These are phyloP conservation scores for Erysimum cheiranthoides DNA, from an alignment of 345 rosid genomes.

Conservation along the genomic window DNA sequence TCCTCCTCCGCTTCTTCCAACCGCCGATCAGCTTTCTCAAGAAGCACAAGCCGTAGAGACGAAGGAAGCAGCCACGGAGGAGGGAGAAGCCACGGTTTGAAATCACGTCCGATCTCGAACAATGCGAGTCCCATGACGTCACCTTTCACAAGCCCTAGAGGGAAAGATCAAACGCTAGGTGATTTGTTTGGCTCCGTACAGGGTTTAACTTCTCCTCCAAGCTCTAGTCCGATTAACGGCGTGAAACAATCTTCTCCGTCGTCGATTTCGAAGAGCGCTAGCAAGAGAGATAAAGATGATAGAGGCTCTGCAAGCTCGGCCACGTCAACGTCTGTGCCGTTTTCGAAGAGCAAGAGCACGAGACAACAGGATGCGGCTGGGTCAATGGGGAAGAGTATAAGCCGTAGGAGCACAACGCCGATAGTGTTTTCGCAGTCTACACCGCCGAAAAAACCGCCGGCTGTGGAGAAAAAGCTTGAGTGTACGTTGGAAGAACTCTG, in stretches of 20 bases:
- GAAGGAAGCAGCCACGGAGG: slow-evolving; percentile 42
- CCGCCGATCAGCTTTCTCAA: slow-evolving; percentile 30
- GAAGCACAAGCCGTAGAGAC: slow-evolving; percentile 46
- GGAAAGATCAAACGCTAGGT: slow-evolving; percentile 38
- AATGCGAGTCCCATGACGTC: slow-evolving; percentile 37
- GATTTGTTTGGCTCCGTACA: slow-evolving; percentile 29
- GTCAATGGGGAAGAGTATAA: slow-evolving; percentile 48
- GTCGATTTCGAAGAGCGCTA: slow-evolving; percentile 39
- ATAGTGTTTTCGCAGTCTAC: slow-evolving; percentile 76
- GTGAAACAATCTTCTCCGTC: slow-evolving; percentile 21
- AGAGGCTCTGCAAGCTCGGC: slow-evolving; percentile 23
- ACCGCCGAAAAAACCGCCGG: slow-evolving; percentile 61
- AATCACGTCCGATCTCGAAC: slow-evolving; percentile 43
- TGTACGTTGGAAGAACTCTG: slow-evolving; percentile 87
- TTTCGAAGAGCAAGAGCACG: slow-evolving; percentile 47
- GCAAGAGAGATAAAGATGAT: slow-evolving; percentile 39
- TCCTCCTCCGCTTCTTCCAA: slow-evolving; percentile 44
- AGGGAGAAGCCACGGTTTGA: slow-evolving; percentile 36
- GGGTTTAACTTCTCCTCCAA: slow-evolving; percentile 38
- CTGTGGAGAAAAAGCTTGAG: slow-evolving; percentile 63
- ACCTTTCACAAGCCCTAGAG: slow-evolving; percentile 43
- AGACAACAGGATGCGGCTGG: slow-evolving; percentile 40
- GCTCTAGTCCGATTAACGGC: slow-evolving; percentile 27
- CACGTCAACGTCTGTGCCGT: slow-evolving; percentile 34
- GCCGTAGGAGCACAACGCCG: slow-evolving; percentile 57